Base-by-base conservation (phyloP, 257 asterid species). In the Solanum chilense region DNA sequence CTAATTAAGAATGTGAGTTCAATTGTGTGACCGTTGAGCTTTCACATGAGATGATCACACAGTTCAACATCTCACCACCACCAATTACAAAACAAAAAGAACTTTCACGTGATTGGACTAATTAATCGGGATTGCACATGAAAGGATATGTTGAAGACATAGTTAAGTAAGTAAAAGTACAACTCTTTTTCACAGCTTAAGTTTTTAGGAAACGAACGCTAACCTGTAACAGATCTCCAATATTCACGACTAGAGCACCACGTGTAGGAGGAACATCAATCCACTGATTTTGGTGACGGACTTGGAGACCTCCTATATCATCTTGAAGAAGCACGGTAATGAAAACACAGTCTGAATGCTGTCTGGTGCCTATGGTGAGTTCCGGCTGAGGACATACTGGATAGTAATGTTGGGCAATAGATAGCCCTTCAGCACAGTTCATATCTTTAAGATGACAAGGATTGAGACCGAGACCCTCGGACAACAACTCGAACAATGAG, bases 351-450 rank as follows among this genome's bases (percentile, higher is more conserved):
- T 75, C 88, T 0, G 88, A 29, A 41, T 86, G 88, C 11, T 56
- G 64, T 62, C 27, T 74, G n/a, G 76, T 74, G 56, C 84, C 88
- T 35, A 86, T 11, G 4, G 88, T 52, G 37, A 86, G 88, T 31
- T 86, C 84, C 3, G 88, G 88, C 25, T 75, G 84, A 25, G 85
- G 88, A 41, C 88, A 86, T 33, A 62, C 88, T 12, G 85, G 75
- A 75, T 86, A 86, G 44, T 75, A 86, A 29, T 85, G 87, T 16
- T 58, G 69, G 3, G 29, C 29, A 20, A 85, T 25, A 6, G 45
- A 25, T 14, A 68, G 49, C 83, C 87, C 87, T 33, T 85, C 64
- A 3, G 68, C 69, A 31, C 82, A 47, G 31, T 69, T 58, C 47
- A 85, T 70, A 23, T 45, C 10, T 14, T 68, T 45, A 11, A 85